Conservation (phyloP, 192 early-diverging fungal genomes). For the Mortierella hygrophila region DNA sequence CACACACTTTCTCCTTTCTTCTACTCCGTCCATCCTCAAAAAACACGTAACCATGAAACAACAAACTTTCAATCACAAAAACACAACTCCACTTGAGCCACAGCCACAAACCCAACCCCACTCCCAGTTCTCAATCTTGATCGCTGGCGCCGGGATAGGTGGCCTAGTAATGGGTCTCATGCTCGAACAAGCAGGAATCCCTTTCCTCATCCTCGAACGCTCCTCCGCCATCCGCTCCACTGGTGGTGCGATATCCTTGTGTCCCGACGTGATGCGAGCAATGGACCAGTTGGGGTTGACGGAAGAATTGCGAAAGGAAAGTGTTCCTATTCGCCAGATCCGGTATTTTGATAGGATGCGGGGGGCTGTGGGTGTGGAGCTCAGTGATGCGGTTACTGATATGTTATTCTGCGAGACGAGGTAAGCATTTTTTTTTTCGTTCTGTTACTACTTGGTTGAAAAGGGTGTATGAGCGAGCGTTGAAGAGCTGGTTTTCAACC, state of each 20-base stretch:
- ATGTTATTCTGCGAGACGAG: constrained; percentile 25
- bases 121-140: neutral
- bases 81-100: neutral
- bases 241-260: constrained; percentile 6
- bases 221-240: neutral
- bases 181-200: constrained; percentile 18
- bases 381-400: neutral
- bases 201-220: constrained; percentile 10
- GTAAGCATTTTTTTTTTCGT: neutral
- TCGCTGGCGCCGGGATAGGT: constrained; percentile 9
- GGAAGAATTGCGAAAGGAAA: neutral
- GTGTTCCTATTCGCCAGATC: constrained; percentile 7
- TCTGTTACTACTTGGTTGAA: neutral
- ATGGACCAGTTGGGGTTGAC: constrained; percentile 13
- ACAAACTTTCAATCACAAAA: neutral
- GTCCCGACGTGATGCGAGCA: constrained; percentile 9
- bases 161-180: constrained; percentile 9
- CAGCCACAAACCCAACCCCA: neutral
- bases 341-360: constrained; percentile 17
- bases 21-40: too few species aligned
- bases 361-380: neutral
- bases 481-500: neutral
- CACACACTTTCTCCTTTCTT: too few species aligned
- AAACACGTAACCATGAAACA: too few species aligned
- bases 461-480: neutral